Conservation (phyloP, 352 stramenopile genomes). For the Phytophthora idaei region DNA sequence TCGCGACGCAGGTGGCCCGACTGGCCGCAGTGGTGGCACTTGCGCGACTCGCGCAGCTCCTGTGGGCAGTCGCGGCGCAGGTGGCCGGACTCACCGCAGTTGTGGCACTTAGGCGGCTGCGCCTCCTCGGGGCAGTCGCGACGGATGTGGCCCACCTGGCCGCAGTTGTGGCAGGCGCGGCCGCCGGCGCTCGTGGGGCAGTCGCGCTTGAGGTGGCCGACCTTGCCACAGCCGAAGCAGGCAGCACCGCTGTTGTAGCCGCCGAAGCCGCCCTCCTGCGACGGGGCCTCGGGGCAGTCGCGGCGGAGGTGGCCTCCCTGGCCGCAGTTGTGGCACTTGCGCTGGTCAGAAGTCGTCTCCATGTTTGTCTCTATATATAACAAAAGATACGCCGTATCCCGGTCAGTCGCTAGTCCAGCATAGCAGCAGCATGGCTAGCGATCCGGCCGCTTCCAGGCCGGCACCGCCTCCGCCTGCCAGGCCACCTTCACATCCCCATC, state of each 20-base stretch:
- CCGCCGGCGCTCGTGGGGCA: slow-evolving; percentile 56
- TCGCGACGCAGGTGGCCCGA: slow-evolving; percentile 73
- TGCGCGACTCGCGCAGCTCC: slow-evolving; percentile 68
- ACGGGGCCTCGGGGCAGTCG: slow-evolving; percentile 69
- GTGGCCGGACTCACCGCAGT: slow-evolving; percentile 75
- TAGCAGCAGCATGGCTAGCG: not conserved
- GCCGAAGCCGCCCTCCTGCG: slow-evolving; percentile 46
- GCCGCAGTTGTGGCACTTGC: slow-evolving; percentile 87
- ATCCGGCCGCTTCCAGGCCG: not conserved
- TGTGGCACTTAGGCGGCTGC: slow-evolving; percentile 82
- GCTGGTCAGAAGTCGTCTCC: slow-evolving; percentile 47
- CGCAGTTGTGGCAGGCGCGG: slow-evolving; percentile 86
- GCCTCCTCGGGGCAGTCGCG: slow-evolving; percentile 79
- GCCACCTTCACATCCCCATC: not conserved
- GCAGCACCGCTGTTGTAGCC: slow-evolving; percentile 44
- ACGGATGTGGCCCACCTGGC: slow-evolving; percentile 76
- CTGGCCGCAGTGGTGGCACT: slow-evolving; percentile 82
- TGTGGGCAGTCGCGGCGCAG: slow-evolving; percentile 76
- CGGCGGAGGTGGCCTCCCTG: slow-evolving; percentile 74
- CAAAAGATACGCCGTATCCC: slow-evolving; percentile 19
- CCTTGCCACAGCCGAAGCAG: slow-evolving; percentile 84
- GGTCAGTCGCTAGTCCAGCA: slow-evolving; percentile 17
- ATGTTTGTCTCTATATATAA: slow-evolving; percentile 36
- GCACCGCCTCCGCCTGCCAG: not conserved
- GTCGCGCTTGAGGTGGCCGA: slow-evolving; percentile 83